Base-by-base conservation (phyloP, 805 yeast species). In the Candida ficus region DNA sequence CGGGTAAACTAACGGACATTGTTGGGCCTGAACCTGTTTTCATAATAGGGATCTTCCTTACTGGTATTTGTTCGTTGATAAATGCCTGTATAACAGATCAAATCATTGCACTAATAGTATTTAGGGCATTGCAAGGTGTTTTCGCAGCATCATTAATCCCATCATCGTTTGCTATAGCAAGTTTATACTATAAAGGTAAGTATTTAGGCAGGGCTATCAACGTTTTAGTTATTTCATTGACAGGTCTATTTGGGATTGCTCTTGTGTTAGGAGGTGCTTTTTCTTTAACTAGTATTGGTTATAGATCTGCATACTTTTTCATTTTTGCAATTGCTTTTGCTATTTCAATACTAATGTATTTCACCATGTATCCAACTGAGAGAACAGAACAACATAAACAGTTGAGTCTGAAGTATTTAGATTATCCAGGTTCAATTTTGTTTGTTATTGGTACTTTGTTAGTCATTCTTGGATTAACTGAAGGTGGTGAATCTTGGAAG, bases 121-220 rank as follows among this genome's bases (percentile, higher is more conserved):
- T 71, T 37, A 56, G 75, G 45, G 72, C 74, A 2, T 36, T 71
- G 1, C 76, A 70, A 48, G 76, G 75, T n/a, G 47, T 70, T 6
- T 60, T 66, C n/a, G 76, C 67, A 2, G 63, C 75, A 1, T 58
- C 66, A 5, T 42, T 66, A 8, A 53, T 71, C 13, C 76, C 75
- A 3, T 51, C 62, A 9, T 54, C 63, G 3, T 62, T 58, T 36
- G 63, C 67, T 0, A 36, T 66, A 10, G 56, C 64, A 7, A 63
- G 63, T 0, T 45, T 54, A 31, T 51, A 57, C 18, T 64, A 58
- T 38, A 36, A 45, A 5, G 67, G 62, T 1, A 49, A 54, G 21
- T 41, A 49, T 13, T 44, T 62, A 17, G 61, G 53, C 7, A 42
- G 39, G 8, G 63, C 66, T 3, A 37, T 64, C 22, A 48, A 56